Evolutionary conservation across 345 rosid species (phyloP).

Genomic region (Rhodamnia rubescens): DNA sequence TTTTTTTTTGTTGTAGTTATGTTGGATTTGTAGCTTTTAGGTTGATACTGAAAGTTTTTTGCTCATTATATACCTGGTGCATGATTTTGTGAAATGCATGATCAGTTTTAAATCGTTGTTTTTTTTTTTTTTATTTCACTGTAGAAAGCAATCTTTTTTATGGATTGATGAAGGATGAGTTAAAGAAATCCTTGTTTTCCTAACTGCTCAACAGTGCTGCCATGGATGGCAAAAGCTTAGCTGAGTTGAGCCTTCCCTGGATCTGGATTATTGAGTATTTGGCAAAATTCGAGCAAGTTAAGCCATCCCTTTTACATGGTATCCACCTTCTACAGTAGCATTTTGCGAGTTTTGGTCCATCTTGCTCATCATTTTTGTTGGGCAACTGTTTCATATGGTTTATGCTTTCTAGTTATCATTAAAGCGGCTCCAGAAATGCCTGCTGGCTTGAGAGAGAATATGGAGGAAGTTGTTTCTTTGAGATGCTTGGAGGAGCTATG

Average conservation of each 20-base stretch:
- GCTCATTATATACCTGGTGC: neutral
- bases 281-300: constrained; percentile 21
- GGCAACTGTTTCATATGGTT: neutral
- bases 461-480: constrained; percentile 46
- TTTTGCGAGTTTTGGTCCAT: neutral
- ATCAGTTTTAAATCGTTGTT: neutral
- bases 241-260: constrained; percentile 24
- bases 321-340: neutral
- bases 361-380: neutral
- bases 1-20: neutral
- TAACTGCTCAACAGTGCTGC: neutral
- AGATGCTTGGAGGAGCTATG: constrained; percentile 49
- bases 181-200: neutral
- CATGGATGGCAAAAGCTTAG: neutral
- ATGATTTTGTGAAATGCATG: neutral
- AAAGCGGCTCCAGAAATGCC: constrained; percentile 26
- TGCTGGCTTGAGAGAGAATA: constrained; percentile 10
- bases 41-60: neutral
- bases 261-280: constrained; percentile 49
- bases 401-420: constrained; percentile 23
- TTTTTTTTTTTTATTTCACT: neutral
- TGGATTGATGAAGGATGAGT: neutral
- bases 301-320: constrained; percentile 31
- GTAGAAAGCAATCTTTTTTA: neutral
- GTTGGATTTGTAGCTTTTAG: neutral